These are phyloP conservation scores for Coemansia sp. DNA, from an alignment of 192 early-diverging fungal genomes.

Conservation along the genomic window DNA sequence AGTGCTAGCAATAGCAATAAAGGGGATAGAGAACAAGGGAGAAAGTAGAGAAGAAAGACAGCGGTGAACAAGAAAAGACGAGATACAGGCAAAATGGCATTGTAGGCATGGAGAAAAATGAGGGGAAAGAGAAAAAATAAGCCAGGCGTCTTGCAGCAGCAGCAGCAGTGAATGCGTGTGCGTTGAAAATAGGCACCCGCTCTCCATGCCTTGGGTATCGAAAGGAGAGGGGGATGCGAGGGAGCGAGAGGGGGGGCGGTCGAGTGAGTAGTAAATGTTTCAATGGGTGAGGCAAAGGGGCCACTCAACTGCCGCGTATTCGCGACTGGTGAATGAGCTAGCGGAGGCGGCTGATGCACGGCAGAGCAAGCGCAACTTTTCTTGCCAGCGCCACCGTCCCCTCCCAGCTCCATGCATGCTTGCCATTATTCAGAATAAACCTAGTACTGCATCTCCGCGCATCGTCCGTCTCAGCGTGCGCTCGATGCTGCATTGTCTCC, in stretches of 20 bases:
- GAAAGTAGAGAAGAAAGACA: slow-evolving; percentile 12
- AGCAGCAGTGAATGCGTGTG: slow-evolving; percentile 2
- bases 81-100: not conserved
- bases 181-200: not conserved
- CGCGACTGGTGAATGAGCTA: slow-evolving; percentile 18
- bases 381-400: slow-evolving; percentile 29
- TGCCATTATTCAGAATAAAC: not conserved
- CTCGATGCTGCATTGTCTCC: not conserved
- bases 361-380: not conserved
- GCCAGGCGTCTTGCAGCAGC: not conserved
- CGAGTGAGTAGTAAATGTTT: slow-evolving; percentile 8
- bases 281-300: slow-evolving; percentile 5
- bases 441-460: not conserved
- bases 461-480: not conserved
- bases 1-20: slow-evolving; percentile 10
- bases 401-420: slow-evolving; percentile 1
- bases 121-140: not conserved
- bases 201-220: not conserved
- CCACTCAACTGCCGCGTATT: slow-evolving; percentile 2
- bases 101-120: not conserved
- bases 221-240: slow-evolving; percentile 6
- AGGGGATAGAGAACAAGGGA: not conserved
- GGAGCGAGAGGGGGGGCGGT: slow-evolving; percentile 6
- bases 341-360: not conserved
- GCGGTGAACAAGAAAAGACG: slow-evolving; percentile 1